These are phyloP conservation scores for Neurospora africana DNA, from an alignment of 495 filamentous ascomycete species.

Conservation along the genomic window DNA sequence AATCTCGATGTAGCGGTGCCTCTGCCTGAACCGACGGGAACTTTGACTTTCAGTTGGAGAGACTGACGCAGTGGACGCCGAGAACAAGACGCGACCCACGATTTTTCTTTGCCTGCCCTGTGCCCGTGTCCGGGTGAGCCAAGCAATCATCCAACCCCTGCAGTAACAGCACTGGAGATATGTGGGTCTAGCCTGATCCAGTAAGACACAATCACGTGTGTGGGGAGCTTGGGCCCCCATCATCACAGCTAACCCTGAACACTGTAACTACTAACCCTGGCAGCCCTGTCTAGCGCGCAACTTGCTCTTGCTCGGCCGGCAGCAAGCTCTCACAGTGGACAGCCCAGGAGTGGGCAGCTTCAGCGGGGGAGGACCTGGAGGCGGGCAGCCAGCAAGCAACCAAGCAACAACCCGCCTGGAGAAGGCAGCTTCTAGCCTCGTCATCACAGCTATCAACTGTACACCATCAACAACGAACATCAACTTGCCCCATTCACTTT, in stretches of 20 bases:
- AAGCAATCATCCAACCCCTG: slow-evolving; percentile 8
- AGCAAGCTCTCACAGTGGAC: neutral
- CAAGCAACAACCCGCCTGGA: slow-evolving; percentile 4
- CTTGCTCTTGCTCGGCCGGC: neutral
- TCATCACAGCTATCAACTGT: slow-evolving; percentile 26
- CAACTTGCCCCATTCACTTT: slow-evolving; percentile 1
- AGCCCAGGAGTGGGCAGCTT: neutral
- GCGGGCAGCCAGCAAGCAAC: neutral
- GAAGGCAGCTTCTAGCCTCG: slow-evolving; percentile 31
- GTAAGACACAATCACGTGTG: slow-evolving; percentile 16
- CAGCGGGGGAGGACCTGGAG: neutral
- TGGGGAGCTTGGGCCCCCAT: slow-evolving; percentile 24
- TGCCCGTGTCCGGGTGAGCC: slow-evolving; percentile 5
- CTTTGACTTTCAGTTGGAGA: neutral
- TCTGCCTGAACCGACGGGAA: neutral
- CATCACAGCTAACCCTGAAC: neutral
- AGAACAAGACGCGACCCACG: slow-evolving; percentile 16
- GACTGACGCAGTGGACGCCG: neutral
- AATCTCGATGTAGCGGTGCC: neutral
- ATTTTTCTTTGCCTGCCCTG: slow-evolving; percentile 17
- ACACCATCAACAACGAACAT: slow-evolving; percentile 5
- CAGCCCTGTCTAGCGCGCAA: slow-evolving; percentile 4
- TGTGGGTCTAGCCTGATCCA: neutral
- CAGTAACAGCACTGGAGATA: neutral
- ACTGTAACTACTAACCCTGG: neutral